phyloP scores from a whole-genome alignment of 1,284 basidiomycete species.

The Thelephora terrestris region DNA sequence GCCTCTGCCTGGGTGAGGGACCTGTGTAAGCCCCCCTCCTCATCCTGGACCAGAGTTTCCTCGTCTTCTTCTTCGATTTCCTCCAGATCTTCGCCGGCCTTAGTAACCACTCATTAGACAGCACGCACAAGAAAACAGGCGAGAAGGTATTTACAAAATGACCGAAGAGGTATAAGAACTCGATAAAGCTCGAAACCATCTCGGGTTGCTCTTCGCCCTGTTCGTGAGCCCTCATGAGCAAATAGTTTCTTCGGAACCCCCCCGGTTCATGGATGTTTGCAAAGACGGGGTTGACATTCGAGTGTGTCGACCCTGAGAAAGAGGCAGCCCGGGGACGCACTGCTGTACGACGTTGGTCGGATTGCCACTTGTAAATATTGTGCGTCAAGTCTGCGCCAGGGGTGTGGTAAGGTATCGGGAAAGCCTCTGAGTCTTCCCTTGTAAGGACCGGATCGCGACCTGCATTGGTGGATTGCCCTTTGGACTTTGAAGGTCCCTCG shows the following conservation, averaged over 20 bases:
- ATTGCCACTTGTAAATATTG: slow-evolving; percentile 89
- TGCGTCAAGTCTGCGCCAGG: slow-evolving; percentile 89
- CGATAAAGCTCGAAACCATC: slow-evolving; percentile 80
- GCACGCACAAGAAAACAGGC: neutral
- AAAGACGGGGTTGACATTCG: slow-evolving; percentile 58
- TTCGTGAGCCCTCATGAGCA: slow-evolving; percentile 60
- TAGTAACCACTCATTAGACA: slow-evolving; percentile 6
- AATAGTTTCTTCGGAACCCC: slow-evolving; percentile 85
- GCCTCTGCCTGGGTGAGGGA: slow-evolving; percentile 9
- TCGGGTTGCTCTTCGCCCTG: slow-evolving; percentile 54
- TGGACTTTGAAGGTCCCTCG: slow-evolving; percentile 11
- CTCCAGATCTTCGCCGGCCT: slow-evolving; percentile 93
- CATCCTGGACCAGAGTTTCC: slow-evolving; percentile 29
- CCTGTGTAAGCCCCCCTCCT: slow-evolving; percentile 12
- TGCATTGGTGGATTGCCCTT: slow-evolving; percentile 11
- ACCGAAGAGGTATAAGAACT: slow-evolving; percentile 87
- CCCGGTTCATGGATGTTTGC: slow-evolving; percentile 90
- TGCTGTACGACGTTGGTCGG: slow-evolving; percentile 53
- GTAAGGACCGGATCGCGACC: neutral
- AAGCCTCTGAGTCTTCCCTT: slow-evolving; percentile 51
- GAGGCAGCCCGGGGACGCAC: slow-evolving; percentile 61
- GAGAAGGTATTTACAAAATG: slow-evolving; percentile 70
- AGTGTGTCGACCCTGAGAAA: slow-evolving; percentile 47
- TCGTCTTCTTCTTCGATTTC: slow-evolving; percentile 63
- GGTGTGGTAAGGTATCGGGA: slow-evolving; percentile 78